These are phyloP conservation scores for Boletus bicolor DNA, from an alignment of 768 basidiomycete genomes.

Conservation along the genomic window DNA sequence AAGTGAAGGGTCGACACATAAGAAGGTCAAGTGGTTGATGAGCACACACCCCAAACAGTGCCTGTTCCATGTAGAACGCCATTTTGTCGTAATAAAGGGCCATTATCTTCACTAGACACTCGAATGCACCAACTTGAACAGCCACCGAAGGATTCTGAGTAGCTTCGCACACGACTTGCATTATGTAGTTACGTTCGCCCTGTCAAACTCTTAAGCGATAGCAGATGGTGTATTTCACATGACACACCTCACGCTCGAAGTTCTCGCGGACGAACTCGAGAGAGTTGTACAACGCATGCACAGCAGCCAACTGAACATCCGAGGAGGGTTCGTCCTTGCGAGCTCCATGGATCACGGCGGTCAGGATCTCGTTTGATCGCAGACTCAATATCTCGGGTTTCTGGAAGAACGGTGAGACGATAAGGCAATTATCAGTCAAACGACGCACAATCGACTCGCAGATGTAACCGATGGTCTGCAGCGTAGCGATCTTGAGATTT, in stretches of 20 bases:
- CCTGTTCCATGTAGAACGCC: constrained; percentile 99
- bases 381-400: constrained; percentile 88
- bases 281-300: constrained; percentile 91
- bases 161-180: constrained; percentile 99
- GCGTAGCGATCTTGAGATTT: constrained; percentile 78
- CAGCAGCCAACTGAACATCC: constrained; percentile 91
- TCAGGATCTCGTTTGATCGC: constrained; percentile 95
- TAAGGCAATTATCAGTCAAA: constrained; percentile 2
- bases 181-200: constrained; percentile 99
- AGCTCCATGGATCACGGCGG: constrained; percentile 97
- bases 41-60: constrained; percentile 84
- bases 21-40: constrained; percentile 2
- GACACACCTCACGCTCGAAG: constrained; percentile 90
- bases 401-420: constrained; percentile 39
- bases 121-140: constrained; percentile 96
- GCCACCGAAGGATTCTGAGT: constrained; percentile 77
- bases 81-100: constrained; percentile 98
- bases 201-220: constrained; percentile 31
- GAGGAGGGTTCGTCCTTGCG: constrained; percentile 89
- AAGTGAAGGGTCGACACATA: constrained; percentile 13
- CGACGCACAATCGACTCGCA: constrained; percentile 91
- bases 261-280: constrained; percentile 97
- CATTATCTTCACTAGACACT: constrained; percentile 96
- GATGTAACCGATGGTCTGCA: constrained; percentile 95
- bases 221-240: neutral